These are phyloP conservation scores for Suhomyces vadensis DNA, from an alignment of 805 yeast species.

Conservation along the genomic window DNA sequence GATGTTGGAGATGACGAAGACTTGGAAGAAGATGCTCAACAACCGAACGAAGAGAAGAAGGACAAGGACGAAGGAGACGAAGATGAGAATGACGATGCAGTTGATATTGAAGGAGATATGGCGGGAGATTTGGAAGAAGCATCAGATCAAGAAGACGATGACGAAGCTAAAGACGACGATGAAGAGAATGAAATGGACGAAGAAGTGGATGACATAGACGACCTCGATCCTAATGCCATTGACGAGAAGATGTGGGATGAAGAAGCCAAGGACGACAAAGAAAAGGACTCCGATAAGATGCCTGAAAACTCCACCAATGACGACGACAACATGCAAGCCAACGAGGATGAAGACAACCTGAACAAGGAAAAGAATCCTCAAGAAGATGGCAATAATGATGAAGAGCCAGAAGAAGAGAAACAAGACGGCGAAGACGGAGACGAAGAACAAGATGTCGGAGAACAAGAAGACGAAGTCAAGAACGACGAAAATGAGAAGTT, in stretches of 20 bases:
- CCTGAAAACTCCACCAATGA: slow-evolving; percentile 56
- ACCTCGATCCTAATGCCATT: slow-evolving; percentile 88
- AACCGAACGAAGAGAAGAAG: slow-evolving; percentile 67
- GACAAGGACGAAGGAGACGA: slow-evolving; percentile 61
- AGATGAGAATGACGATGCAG: slow-evolving; percentile 79
- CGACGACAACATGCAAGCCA: slow-evolving; percentile 50
- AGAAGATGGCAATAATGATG: slow-evolving; percentile 34
- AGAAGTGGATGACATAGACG: slow-evolving; percentile 85
- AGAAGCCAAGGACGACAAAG: slow-evolving; percentile 75
- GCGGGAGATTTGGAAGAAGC: slow-evolving; percentile 88
- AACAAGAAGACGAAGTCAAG: slow-evolving; percentile 75
- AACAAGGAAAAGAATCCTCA: slow-evolving; percentile 39
- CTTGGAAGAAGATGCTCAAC: slow-evolving; percentile 72
- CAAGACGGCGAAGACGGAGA: slow-evolving; percentile 51
- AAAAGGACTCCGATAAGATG: slow-evolving; percentile 75
- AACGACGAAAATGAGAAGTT: slow-evolving; percentile 68
- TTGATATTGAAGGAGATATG: slow-evolving; percentile 95
- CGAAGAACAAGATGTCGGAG: slow-evolving; percentile 74
- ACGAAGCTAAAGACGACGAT: slow-evolving; percentile 40
- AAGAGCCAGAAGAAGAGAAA: slow-evolving; percentile 42
- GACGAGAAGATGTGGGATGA: slow-evolving; percentile 99
- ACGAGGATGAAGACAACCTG: slow-evolving; percentile 47
- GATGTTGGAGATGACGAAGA: slow-evolving; percentile 93
- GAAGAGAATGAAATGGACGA: slow-evolving; percentile 75
- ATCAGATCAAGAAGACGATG: slow-evolving; percentile 63